Percentiles rank a stretch among this genome's conserved stretches.
phyloP scores from a whole-genome alignment of 1,284 basidiomycete genomes.

The Xerocomus amazonicus region DNA sequence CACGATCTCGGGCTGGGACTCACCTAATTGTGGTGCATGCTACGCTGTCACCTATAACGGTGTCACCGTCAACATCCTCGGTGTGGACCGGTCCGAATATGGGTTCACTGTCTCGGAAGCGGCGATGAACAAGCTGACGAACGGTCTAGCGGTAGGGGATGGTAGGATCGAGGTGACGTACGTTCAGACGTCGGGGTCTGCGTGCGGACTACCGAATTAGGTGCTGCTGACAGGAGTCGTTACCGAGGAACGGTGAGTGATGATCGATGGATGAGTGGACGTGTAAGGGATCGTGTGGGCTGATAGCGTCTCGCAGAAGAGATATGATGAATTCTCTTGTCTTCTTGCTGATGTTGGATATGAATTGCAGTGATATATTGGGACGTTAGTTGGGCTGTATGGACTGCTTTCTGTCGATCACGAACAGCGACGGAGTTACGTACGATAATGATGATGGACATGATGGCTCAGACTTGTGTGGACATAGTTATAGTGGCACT shows the following conservation, averaged over 20 bases:
- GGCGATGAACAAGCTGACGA: constrained; percentile 35
- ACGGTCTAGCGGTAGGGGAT: constrained; percentile 15
- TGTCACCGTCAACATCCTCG: constrained; percentile 29
- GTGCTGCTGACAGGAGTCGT: background rate
- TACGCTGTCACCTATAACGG: constrained; percentile 30
- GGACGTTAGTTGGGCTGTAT: constrained; percentile 3
- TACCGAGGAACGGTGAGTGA: constrained; percentile 1
- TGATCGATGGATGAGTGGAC: background rate
- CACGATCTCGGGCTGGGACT: constrained; percentile 29
- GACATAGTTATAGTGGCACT: background rate
- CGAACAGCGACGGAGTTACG: constrained; percentile 7
- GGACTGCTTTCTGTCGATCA: background rate
- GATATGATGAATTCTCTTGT: background rate
- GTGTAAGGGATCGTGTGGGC: background rate
- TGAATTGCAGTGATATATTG: background rate
- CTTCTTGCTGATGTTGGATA: background rate
- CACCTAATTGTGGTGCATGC: constrained; percentile 34
- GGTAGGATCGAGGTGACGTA: constrained; percentile 26
- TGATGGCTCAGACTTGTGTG: background rate
- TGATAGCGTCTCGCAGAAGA: background rate
- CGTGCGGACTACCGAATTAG: constrained; percentile 1
- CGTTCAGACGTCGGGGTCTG: background rate
- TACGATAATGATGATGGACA: constrained; percentile 13
- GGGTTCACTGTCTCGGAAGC: constrained; percentile 35
- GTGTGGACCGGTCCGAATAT: constrained; percentile 29